Base-by-base conservation (phyloP, 805 yeast genomes). In the Wickerhamomyces hampshirensis region DNA sequence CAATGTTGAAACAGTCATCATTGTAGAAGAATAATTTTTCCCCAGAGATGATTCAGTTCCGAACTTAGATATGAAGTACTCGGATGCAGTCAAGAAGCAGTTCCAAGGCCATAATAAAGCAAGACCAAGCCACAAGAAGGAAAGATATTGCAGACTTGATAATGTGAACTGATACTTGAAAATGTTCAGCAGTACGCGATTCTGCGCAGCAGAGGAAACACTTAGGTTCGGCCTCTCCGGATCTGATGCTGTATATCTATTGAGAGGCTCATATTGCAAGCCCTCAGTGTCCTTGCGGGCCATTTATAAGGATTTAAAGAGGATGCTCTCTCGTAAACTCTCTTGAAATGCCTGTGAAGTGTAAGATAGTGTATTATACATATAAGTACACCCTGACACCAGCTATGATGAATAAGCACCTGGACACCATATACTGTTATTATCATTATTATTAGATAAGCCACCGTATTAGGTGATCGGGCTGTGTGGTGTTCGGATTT, bases 41-140 rank as follows among this genome's bases (percentile, higher is more conserved):
- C 83, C 69, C 48, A 80, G 59, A 2, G 59, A 33, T 2, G 81
- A 73, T 3, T 71, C 60, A n/a, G 56, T 64, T 14, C 59, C 60
- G 43, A 91, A 75, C 47, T 88, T 56, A 5, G 35, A n/a, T 6
- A 44, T 33, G 51, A 87, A 86, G 59, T 86, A 88, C 7, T 83
- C 82, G 0, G 95, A 75, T 0, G 96, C 96, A 1, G 94, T 77
- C 8, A 93, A 61, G 44, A 89, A 81, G 48, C 93, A 79, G 65
- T 91, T 93, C 96, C 98, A 91, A 0, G 98, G 98, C 97, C 98
- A 91, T 15, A 91, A 67, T 15, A 83, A 66, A 1, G 95, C 82
- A 11, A 86, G 68, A 0, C 97, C 97, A 6, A 84, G 69, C 10
- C 75, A 48, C 17, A 77, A 60, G 51, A 82, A 87, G 0, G 91